A percentile compares a stretch with the other conserved stretches of the same genome.
Evolutionary conservation across 2,329 filamentous ascomycete species (phyloP).

Genomic region (Ophiocordyceps camponoti-saundersi): DNA sequence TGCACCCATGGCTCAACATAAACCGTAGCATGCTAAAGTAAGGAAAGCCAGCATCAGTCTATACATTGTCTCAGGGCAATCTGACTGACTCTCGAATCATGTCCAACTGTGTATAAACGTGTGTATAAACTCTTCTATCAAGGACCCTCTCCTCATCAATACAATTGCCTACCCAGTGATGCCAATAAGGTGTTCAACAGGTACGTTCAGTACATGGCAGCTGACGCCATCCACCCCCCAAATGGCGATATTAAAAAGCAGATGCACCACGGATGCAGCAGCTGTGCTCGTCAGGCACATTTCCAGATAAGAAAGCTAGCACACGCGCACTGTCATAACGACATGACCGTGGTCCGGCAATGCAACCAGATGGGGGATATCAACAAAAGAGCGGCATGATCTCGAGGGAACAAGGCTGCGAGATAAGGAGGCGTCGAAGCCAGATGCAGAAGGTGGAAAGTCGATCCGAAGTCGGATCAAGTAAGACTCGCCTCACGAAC

Average conservation of each 20-base stretch:
- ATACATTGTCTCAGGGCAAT: no score
- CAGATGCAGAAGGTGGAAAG: not conserved
- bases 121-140: no score
- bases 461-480: not conserved
- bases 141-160: no score
- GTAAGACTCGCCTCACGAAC: not conserved
- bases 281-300: not conserved
- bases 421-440: not conserved
- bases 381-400: conserved; percentile 8
- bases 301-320: not conserved
- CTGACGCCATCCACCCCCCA: not conserved
- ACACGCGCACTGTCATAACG: not conserved
- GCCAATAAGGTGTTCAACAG: no score
- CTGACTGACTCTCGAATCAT: no score
- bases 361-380: not conserved
- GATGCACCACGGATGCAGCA: not conserved
- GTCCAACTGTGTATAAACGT: no score
- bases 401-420: not conserved
- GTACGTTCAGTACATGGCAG: no score
- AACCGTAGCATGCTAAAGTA: no score
- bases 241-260: not conserved
- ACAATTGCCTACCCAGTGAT: no score
- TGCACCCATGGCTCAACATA: no score
- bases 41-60: no score
- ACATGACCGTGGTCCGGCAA: not conserved